Evolutionary conservation across 192 early-diverging fungal genomes (phyloP), one percentile per base, ranked within the genome.

Genomic region (Pilobolus umbonatus): DNA sequence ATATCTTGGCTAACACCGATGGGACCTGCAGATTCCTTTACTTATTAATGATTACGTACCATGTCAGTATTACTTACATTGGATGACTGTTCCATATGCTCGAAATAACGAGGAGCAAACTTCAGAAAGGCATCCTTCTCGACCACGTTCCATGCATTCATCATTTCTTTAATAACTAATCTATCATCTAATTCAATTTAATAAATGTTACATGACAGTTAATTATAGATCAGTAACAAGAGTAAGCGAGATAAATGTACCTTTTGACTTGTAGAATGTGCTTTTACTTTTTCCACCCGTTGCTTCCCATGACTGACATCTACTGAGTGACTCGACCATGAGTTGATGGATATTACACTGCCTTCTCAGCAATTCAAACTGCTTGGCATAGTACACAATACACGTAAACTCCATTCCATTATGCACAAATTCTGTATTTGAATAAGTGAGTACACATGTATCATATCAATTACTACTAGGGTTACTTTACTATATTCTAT

Each of bases 51-150:
- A 40, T 10, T 40, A 55, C 9, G 34, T 21, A 65, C 54, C 3
- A 32, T 62, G 22, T 29, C 3, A 22, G 30, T 39, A 12, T 55
- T 50, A 44, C 54, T 44, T 64, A 69, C 68, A 14, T 60, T 45
- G 15, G 85, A 64, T 2, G 84, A 78, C 35, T 83, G 71, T 4
- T 85, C 80, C 80, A 93, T 80, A 55, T 87, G 89, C 26, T 82
- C 81, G 77, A 97, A 97, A 58, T 97, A 97, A 40, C 84, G 84
- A 36, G 93, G 92, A 0, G 94, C 90, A 78, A 97, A 92, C 55
- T 87, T 82, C 21, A 89, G 65, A 32, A 97, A 79, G 5, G 87
- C 88, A 40, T 92, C 92, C 56, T 88, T 77, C 61, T 97, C 94
- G 5, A 88, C 76, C 59, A 82, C 77, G 17, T 81, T 83, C 81